Evolutionary conservation across 805 yeast genomes (phyloP).

Genomic region (Jamesozyma piceae): DNA sequence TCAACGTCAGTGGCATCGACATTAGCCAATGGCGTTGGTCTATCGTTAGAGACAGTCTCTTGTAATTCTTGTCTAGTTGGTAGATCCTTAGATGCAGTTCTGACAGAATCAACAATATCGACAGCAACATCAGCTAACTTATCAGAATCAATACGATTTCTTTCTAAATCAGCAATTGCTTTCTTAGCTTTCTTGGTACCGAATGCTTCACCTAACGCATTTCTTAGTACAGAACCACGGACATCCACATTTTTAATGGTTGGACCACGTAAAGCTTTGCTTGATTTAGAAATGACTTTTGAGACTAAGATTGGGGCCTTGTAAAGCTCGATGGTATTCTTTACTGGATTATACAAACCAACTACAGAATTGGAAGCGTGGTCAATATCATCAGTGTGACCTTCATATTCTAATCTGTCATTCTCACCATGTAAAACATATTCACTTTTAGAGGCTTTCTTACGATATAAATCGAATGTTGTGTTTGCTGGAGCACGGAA

Average conservation of each 20-base stretch:
- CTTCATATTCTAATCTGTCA: slow-evolving; percentile 63
- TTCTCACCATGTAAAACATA: slow-evolving; percentile 70
- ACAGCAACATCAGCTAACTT: slow-evolving; percentile 63
- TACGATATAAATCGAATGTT: slow-evolving; percentile 53
- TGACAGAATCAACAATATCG: slow-evolving; percentile 76
- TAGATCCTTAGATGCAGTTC: slow-evolving; percentile 55
- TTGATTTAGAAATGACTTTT: slow-evolving; percentile 52
- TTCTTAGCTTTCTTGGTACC: slow-evolving; percentile 96
- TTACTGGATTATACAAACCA: slow-evolving; percentile 68
- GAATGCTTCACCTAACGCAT: slow-evolving; percentile 85
- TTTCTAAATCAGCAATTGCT: slow-evolving; percentile 70
- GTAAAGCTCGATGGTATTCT: slow-evolving; percentile 53
- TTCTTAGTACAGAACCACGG: slow-evolving; percentile 51
- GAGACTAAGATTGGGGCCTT: slow-evolving; percentile 56
- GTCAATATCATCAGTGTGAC: slow-evolving; percentile 35
- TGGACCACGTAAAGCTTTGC: slow-evolving; percentile 52
- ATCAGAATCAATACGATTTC: slow-evolving; percentile 80
- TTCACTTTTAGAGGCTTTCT: slow-evolving; percentile 29
- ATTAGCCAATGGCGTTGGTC: slow-evolving; percentile 77
- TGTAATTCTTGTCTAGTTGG: slow-evolving; percentile 64
- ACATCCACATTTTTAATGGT: slow-evolving; percentile 46
- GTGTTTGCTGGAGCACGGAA: slow-evolving; percentile 50
- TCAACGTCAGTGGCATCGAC: slow-evolving; percentile 74
- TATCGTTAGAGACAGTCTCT: slow-evolving; percentile 47
- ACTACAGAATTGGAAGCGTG: slow-evolving; percentile 50